These are phyloP conservation scores for Bruguiera hainesii DNA, from an alignment of 441 rosid species.

Conservation along the genomic window DNA sequence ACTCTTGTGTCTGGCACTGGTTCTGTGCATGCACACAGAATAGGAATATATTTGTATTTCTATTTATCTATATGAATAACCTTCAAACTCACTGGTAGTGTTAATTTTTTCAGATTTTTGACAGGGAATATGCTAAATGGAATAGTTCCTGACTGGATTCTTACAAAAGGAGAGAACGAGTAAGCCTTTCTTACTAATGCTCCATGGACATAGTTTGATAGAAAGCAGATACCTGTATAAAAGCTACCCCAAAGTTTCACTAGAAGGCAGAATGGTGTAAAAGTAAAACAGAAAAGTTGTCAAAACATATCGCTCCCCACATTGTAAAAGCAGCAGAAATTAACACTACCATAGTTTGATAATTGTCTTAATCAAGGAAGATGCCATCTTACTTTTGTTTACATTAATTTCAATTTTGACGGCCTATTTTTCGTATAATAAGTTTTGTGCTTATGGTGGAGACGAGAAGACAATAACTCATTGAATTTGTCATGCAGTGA, in stretches of 20 bases:
- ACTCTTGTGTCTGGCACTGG: too few relatives aligned
- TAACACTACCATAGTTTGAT: too few relatives aligned
- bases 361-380: background rate
- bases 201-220: background rate
- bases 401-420: too few relatives aligned
- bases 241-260: too few relatives aligned
- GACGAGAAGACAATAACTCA: background rate
- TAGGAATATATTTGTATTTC: background rate
- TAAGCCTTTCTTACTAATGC: slow-evolving; percentile 28
- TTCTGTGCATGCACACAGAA: too few relatives aligned
- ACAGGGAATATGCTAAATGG: slow-evolving; percentile 55
- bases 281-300: too few relatives aligned
- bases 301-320: background rate
- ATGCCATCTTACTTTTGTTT: too few relatives aligned
- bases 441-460: background rate
- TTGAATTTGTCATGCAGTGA: slow-evolving; percentile 37
- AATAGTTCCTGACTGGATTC: slow-evolving; percentile 42
- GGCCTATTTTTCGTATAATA: background rate
- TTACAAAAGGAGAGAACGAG: slow-evolving; percentile 25
- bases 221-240: too few relatives aligned
- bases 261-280: too few relatives aligned
- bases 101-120: slow-evolving; percentile 36
- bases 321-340: background rate
- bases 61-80: background rate
- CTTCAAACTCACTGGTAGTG: background rate